Evolutionary conservation across 805 yeast genomes (phyloP).

Genomic region (Yarrowia alimentaria): DNA sequence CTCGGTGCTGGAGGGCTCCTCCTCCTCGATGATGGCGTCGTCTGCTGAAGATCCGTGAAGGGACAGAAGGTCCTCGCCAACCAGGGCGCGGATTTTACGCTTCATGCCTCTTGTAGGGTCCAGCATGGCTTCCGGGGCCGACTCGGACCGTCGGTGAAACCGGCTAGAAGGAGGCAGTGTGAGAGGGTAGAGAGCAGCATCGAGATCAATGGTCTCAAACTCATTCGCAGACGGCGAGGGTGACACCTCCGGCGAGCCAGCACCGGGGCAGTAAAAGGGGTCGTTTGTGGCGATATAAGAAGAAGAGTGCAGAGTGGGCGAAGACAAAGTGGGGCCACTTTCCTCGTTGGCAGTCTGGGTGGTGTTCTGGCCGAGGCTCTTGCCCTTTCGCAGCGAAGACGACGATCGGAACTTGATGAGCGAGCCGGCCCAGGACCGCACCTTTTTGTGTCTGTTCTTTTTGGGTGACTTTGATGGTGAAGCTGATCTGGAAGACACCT

Average conservation of each 20-base stretch:
- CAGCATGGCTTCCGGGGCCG: constrained; percentile 51
- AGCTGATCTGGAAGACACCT: constrained; percentile 28
- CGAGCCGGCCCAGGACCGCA: constrained; percentile 45
- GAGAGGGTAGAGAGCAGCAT: constrained; percentile 48
- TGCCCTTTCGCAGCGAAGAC: constrained; percentile 7
- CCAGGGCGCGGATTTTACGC: constrained; percentile 23
- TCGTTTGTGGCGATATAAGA: constrained; percentile 31
- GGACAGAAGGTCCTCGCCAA: constrained; percentile 25
- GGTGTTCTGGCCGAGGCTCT: constrained; percentile 9
- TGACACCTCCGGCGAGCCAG: constrained; percentile 28
- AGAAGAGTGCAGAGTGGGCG: constrained; percentile 30
- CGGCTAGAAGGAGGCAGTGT: constrained; percentile 28
- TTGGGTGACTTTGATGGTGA: constrained; percentile 24
- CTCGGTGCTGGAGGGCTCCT: constrained; percentile 26
- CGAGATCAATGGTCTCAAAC: constrained; percentile 50
- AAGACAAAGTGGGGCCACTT: constrained; percentile 29
- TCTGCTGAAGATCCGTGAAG: constrained; percentile 4
- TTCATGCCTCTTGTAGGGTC: constrained; percentile 30
- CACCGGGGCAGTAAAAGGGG: constrained; percentile 30
- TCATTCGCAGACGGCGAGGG: constrained; percentile 36
- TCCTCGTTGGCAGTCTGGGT: constrained; percentile 17
- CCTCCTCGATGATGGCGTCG: constrained; percentile 37
- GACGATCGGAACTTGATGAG: constrained; percentile 35
- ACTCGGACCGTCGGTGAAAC: constrained; percentile 53
- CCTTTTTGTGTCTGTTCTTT: constrained; percentile 39